A percentile compares a stretch with the other conserved stretches of the same genome.
Evolutionary conservation across 2,329 filamentous ascomycete species (phyloP).

Genomic region (Pseudocercospora eumusae): DNA sequence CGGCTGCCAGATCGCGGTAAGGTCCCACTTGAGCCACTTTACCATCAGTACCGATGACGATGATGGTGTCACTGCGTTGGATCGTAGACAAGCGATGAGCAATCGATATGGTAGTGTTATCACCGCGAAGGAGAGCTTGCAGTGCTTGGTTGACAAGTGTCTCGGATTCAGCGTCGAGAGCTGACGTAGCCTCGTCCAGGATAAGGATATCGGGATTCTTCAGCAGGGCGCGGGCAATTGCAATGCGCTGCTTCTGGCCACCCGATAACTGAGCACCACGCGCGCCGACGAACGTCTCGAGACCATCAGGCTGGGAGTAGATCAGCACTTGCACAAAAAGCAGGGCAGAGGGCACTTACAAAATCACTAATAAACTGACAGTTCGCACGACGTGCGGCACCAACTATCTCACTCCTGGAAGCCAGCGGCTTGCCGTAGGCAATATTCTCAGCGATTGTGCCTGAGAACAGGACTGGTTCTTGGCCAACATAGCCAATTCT

Average conservation of each 20-base stretch:
- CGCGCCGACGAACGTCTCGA: constrained; percentile 91
- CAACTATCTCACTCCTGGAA: constrained; percentile 75
- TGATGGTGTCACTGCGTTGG: constrained; percentile 91
- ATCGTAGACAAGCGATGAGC: constrained; percentile 95
- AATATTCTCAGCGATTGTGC: constrained; percentile 84
- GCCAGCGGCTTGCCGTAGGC: constrained; percentile 84
- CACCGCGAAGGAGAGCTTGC: constrained; percentile 74
- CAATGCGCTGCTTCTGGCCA: constrained; percentile 96
- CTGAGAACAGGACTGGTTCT: constrained; percentile 89
- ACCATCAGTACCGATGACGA: constrained; percentile 84
- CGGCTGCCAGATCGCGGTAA: constrained; percentile 72
- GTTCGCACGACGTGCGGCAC: constrained; percentile 87
- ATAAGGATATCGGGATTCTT: constrained; percentile 97
- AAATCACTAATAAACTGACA: constrained; percentile 97
- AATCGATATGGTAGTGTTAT: constrained; percentile 96
- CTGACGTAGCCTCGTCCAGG: constrained; percentile 91
- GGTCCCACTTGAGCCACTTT: constrained; percentile 87
- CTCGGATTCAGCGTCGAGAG: constrained; percentile 93
- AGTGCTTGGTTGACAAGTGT: constrained; percentile 93
- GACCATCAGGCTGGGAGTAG: constrained; percentile 69
- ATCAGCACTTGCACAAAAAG: constrained; percentile 25
- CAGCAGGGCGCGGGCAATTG: constrained; percentile 89
- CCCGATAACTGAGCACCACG: constrained; percentile 91
- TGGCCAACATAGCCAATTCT: constrained; percentile 95
- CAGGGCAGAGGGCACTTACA: constrained; percentile 47